phyloP scores from a whole-genome alignment of 345 rosid species.

The Gossypium longicalyx region DNA sequence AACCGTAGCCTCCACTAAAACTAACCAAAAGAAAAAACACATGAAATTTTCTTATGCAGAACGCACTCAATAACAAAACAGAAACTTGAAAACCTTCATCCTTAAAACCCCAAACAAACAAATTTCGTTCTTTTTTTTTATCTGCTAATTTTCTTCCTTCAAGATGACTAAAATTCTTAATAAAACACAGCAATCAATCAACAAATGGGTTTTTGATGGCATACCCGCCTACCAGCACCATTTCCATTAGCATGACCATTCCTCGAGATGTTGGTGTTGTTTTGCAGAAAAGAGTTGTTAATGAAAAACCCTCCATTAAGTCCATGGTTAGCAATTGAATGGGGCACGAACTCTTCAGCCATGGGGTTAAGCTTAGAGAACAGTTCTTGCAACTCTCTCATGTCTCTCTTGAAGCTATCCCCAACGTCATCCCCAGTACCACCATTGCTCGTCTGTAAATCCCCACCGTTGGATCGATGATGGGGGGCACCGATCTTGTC shows the following conservation, averaged over 20 bases:
- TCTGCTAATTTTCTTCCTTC: background rate
- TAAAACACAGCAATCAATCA: background rate
- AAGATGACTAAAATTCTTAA: background rate
- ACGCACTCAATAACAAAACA: background rate
- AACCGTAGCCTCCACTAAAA: background rate
- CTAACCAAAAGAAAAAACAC: background rate
- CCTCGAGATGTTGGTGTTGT: constrained; percentile 22
- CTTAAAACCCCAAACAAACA: background rate
- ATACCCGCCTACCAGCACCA: constrained; percentile 52
- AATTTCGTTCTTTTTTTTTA: background rate
- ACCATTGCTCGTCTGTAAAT: constrained; percentile 19
- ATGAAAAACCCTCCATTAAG: constrained; percentile 38
- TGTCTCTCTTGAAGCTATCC: constrained; percentile 51
- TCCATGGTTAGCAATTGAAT: constrained; percentile 44
- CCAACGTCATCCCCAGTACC: constrained; percentile 18
- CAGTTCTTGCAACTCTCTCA: constrained; percentile 79
- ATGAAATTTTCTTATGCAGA: background rate
- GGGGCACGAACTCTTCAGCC: constrained; percentile 95
- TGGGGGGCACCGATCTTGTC: constrained; percentile 32
- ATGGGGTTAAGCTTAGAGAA: constrained; percentile 94
- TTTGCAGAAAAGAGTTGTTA: constrained; percentile 29
- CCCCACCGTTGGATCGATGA: constrained; percentile 41
- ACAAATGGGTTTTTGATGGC: constrained; percentile 10
- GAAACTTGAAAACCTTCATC: background rate
- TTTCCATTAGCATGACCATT: constrained; percentile 41